Evolutionary conservation across 2,329 filamentous ascomycete species (phyloP).

Genomic region (Clathrospora elynae): DNA sequence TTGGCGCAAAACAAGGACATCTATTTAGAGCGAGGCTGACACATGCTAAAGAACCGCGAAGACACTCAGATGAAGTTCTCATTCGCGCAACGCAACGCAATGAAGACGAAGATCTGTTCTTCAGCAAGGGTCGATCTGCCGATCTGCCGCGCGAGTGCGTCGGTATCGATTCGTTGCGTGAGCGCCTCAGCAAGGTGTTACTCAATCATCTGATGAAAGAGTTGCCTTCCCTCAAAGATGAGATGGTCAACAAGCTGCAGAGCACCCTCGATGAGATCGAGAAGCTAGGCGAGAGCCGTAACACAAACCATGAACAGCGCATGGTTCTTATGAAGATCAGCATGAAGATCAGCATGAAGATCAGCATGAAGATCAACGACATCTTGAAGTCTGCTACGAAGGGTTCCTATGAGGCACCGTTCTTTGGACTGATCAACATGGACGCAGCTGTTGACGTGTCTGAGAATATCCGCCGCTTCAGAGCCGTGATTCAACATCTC

Average conservation of each 20-base stretch:
- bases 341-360: too few relatives aligned
- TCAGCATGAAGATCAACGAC: constrained; percentile 54
- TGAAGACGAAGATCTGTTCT: constrained; percentile 44
- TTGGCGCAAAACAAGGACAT: constrained; percentile 50
- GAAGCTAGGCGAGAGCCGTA: constrained; percentile 57
- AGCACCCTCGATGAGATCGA: constrained; percentile 44
- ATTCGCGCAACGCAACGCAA: constrained; percentile 54
- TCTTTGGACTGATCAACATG: constrained; percentile 52
- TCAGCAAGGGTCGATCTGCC: constrained; percentile 37
- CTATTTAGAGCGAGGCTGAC: constrained; percentile 57
- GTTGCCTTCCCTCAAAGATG: constrained; percentile 42
- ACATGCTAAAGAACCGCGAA: constrained; percentile 58
- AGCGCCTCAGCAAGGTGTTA: constrained; percentile 59
- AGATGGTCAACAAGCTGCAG: constrained; percentile 38
- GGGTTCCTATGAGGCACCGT: constrained; percentile 59
- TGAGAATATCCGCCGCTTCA: constrained; percentile 54
- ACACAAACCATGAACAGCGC: constrained; percentile 55
- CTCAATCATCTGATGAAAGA: constrained; percentile 44
- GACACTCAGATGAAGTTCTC: constrained; percentile 45
- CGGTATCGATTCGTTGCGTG: constrained; percentile 57
- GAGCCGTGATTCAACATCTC: constrained; percentile 60
- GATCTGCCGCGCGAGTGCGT: constrained; percentile 39
- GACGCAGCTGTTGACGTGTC: constrained; percentile 20
- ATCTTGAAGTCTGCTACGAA: constrained; percentile 55
- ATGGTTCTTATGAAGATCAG: constrained; percentile 54